Evolutionary conservation across 176 grass and related monocot species (phyloP), one percentile per base, ranked within the genome.

Genomic region (Echinochloa phyllopogon): DNA sequence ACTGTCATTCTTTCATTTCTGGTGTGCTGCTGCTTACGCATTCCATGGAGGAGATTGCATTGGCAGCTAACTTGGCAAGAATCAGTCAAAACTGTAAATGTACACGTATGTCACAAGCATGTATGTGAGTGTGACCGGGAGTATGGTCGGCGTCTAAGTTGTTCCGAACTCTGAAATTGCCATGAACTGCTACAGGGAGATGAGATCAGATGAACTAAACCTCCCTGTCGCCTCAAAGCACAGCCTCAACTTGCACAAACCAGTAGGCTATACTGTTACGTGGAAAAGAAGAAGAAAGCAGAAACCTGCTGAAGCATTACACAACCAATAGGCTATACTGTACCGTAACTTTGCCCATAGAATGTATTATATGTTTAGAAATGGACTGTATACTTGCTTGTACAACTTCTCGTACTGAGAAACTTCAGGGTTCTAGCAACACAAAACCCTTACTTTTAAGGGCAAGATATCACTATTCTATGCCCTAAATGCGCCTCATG

Each of bases 391-490:
- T 75, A 69, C 20, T 76, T 69, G 40, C 20, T 76, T 69, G 40
- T 75, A 48, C 48, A 13, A 24, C 27, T 48, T 76, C 39, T 16
- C 62, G 48, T 87, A n/a, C 44, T 58, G 27, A 60, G 74, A 70
- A 51, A 48, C 44, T 16, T 64, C 16, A 37, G 4, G 82, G 11
- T 72, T 73, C 76, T 80, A 53, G 7, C 17, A 59, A 73, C 57
- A 86, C 77, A 56, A 45, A 55, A 37, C 66, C 44, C 76, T 65
- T 73, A 41, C 15, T 52, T 79, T 65, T 44, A 86, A 73, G 44
- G 84, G 66, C 50, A 58, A 29, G 60, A 8, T 24, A 55, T 63
- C 53, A 72, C 86, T 77, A 52, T 44, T 64, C 72, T 78, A 65
- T 3, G 16, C 40, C 37, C 49, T 59, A 68, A 48, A 61, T 51